A percentile compares a stretch with the other conserved stretches of the same genome.
phyloP scores from a whole-genome alignment of 768 basidiomycete species.

The Podaxis sp. region DNA sequence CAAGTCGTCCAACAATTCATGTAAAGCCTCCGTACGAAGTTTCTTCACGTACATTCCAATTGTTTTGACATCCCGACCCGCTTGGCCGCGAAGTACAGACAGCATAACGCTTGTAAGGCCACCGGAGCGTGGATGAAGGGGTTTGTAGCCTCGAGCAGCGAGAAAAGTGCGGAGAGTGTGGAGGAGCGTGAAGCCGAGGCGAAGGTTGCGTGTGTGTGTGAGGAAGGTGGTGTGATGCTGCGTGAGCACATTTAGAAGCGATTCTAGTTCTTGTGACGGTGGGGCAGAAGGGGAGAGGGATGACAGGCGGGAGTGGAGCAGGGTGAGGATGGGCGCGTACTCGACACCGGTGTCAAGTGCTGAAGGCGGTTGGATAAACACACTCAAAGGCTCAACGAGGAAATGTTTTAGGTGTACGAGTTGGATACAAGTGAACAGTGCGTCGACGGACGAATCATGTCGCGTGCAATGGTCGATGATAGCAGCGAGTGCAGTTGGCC shows the following conservation, averaged over 20 bases:
- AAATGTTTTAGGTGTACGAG: slow-evolving; percentile 73
- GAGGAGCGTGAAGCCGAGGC: slow-evolving; percentile 50
- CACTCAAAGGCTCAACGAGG: slow-evolving; percentile 51
- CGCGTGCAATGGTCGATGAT: slow-evolving; percentile 58
- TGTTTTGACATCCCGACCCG: slow-evolving; percentile 42
- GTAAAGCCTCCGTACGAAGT: slow-evolving; percentile 18
- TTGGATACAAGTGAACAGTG: slow-evolving; percentile 48
- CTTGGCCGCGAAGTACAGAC: slow-evolving; percentile 42
- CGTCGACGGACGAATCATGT: slow-evolving; percentile 57
- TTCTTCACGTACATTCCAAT: slow-evolving; percentile 52
- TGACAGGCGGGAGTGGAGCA: neutral
- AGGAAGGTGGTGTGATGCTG: slow-evolving; percentile 15
- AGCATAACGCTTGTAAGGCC: slow-evolving; percentile 41
- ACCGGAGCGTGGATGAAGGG: slow-evolving; percentile 29
- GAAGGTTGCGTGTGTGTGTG: slow-evolving; percentile 25
- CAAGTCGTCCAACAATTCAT: neutral
- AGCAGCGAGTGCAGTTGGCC: slow-evolving; percentile 55
- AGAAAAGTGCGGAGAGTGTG: slow-evolving; percentile 44
- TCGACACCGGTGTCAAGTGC: neutral
- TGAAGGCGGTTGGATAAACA: slow-evolving; percentile 31
- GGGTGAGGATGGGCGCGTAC: neutral
- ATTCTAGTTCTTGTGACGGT: neutral
- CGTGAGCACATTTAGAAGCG: neutral
- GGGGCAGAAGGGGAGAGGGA: neutral
- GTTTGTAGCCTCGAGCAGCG: slow-evolving; percentile 41